Evolutionary conservation across 495 filamentous ascomycete genomes (phyloP).

Genomic region (Talaromyces proteolyticus): DNA sequence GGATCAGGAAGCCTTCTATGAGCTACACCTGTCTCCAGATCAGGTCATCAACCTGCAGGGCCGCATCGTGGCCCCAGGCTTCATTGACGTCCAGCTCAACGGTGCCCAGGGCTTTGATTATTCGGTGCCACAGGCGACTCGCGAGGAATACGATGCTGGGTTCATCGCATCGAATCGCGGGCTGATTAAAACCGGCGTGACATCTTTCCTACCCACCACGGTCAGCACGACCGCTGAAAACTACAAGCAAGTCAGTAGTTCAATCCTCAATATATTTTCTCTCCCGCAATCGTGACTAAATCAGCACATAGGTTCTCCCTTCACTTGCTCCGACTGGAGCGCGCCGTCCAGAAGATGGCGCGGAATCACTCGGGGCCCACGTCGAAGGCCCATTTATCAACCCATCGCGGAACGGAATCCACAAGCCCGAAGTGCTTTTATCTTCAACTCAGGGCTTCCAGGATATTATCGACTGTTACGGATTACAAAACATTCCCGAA

Average conservation of each 20-base stretch:
- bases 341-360: slow-evolving; percentile 48
- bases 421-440: slow-evolving; percentile 61
- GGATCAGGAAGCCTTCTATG: slow-evolving; percentile 72
- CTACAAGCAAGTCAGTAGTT: slow-evolving; percentile 55
- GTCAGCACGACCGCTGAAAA: slow-evolving; percentile 60
- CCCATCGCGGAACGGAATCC: slow-evolving; percentile 64
- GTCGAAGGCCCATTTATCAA: slow-evolving; percentile 80
- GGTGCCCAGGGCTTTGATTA: slow-evolving; percentile 85
- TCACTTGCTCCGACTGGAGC: slow-evolving; percentile 63
- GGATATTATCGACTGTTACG: slow-evolving; percentile 65
- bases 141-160: slow-evolving; percentile 57
- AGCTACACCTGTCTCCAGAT: slow-evolving; percentile 46
- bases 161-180: slow-evolving; percentile 60
- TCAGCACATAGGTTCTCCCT: slow-evolving; percentile 51
- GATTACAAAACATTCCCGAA: slow-evolving; percentile 48
- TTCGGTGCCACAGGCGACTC: slow-evolving; percentile 61
- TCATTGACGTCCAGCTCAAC: slow-evolving; percentile 84
- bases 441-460: slow-evolving; percentile 35
- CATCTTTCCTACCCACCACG: slow-evolving; percentile 76
- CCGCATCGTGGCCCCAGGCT: slow-evolving; percentile 71
- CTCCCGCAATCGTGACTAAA: neutral
- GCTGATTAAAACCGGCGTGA: slow-evolving; percentile 71
- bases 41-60: slow-evolving; percentile 66
- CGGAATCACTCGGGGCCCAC: slow-evolving; percentile 79
- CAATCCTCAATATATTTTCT: neutral